Conservation (phyloP, 2,329 filamentous ascomycete genomes). For the Samsoniella hepiali region DNA sequence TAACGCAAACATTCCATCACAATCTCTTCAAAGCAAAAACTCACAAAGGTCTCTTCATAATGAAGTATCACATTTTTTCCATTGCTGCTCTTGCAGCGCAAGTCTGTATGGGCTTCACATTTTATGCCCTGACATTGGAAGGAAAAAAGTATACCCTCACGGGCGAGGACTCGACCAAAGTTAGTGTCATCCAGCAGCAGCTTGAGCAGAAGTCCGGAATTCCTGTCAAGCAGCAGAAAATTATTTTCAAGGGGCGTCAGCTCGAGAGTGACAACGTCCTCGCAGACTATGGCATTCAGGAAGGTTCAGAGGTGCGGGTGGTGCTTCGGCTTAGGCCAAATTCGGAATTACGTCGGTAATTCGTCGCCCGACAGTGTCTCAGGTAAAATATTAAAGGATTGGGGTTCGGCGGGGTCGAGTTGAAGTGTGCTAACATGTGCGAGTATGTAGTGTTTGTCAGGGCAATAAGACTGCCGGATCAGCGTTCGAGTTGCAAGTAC, state of each 20-base stretch:
- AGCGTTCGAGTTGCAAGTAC: neutral
- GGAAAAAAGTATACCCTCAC: neutral
- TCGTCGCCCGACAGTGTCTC: neutral
- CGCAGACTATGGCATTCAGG: neutral
- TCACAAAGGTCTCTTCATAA: neutral
- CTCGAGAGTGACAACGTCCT: neutral
- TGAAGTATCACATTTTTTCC: neutral
- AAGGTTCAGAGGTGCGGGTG: slow-evolving; percentile 1
- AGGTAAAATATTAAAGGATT: neutral
- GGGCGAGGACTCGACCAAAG: neutral
- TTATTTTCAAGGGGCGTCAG: neutral
- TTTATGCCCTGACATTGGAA: neutral
- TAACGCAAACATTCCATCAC: neutral
- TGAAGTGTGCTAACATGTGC: neutral
- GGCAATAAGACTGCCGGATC: neutral
- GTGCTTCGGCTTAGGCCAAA: neutral
- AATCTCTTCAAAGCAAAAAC: neutral
- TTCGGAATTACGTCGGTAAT: neutral
- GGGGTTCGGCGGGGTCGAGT: neutral
- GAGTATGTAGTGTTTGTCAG: neutral
- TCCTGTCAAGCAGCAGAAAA: neutral
- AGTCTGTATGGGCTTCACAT: neutral
- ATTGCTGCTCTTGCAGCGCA: neutral
- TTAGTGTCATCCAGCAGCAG: neutral
- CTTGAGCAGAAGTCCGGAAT: neutral